Evolutionary conservation across 805 yeast species (phyloP), one percentile per base, ranked within the genome.

Genomic region (Peterozyma toletana): DNA sequence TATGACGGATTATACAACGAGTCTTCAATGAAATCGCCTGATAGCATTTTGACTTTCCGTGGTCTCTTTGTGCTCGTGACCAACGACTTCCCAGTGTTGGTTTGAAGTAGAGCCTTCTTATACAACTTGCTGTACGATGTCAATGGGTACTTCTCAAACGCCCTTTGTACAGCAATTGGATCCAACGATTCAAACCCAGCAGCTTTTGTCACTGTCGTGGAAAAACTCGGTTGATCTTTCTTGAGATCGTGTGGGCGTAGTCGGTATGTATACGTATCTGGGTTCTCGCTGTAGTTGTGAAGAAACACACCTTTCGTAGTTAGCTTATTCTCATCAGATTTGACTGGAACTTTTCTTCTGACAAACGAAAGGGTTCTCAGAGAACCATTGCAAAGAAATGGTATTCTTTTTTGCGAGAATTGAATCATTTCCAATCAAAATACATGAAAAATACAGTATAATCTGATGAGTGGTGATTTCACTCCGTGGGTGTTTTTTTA

Each of bases 1-100:
- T 87, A 87, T 50, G 71, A 55, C 0, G 91, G 88, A 60, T 88
- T 85, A 57, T 87, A 87, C 52, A 87, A 63, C 15, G 91, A 81
- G 58, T 87, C 95, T 53, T 86, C 95, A 45, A 87, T 88, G 61
- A 84, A 88, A 53, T 86, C 95, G 10, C 85, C 66, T 0, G 82
- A 63, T n/a, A 81, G 64, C 90, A 87, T 82, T 57, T 83, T 82
- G 6, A 78, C 74, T 27, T 73, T 69, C 30, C 51, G 64, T 0
- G 96, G 95, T 30, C 90, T 63, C 39, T 56, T 58, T 14, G 34
- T 14, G 9, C 15, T 31, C 5, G 15, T 14, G 15, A 13, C 15
- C 10, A 31, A 31, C 15, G 34, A 14, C 51, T 53, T 63, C 53
- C 27, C 27, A 40, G 53, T 52, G 52, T 40, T 29, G 10, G 47